Conservation (phyloP, 202 grass and related monocot genomes). For the Miscanthus sacchariflorus region DNA sequence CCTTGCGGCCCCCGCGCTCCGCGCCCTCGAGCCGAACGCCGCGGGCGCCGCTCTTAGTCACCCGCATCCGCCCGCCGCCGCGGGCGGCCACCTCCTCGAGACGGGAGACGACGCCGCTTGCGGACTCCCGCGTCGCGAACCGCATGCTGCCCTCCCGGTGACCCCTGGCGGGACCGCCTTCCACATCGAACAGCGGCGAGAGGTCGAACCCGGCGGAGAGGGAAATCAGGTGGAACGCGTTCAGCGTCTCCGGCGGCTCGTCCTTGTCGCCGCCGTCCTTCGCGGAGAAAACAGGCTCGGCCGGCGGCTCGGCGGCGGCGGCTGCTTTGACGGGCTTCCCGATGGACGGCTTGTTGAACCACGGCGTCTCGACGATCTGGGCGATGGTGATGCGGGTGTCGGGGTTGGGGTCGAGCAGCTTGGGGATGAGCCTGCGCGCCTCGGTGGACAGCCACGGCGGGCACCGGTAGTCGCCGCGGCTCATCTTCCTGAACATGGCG, state of each 20-base stretch:
- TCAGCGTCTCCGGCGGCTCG: constrained; percentile 61
- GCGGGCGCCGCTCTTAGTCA: constrained; percentile 67
- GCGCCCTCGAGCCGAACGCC: constrained; percentile 64
- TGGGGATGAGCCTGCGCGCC: constrained; percentile 64
- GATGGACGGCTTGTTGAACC: constrained; percentile 65
- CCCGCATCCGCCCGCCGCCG: constrained; percentile 54
- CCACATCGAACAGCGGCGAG: constrained; percentile 78
- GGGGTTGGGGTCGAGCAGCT: constrained; percentile 72
- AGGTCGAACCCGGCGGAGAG: constrained; percentile 84
- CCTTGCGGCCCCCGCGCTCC: constrained; percentile 60
- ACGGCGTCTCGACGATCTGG: constrained; percentile 59
- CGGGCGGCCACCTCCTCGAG: constrained; percentile 61
- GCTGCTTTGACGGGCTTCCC: constrained; percentile 30
- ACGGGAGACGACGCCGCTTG: constrained; percentile 57
- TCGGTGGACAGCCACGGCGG: constrained; percentile 81
- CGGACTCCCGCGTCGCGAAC: constrained; percentile 73
- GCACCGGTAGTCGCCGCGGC: constrained; percentile 63
- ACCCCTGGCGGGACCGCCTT: constrained; percentile 42
- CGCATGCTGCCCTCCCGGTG: constrained; percentile 43
- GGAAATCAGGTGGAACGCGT: constrained; percentile 90
- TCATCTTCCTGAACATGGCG: constrained; percentile 72
- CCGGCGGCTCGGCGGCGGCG: background rate
- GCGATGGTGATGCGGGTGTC: constrained; percentile 68
- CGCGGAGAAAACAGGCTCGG: background rate
- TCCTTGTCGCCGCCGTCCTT: constrained; percentile 31